Evolutionary conservation across 345 rosid species (phyloP), one percentile per base, ranked within the genome.

Genomic region (Orychophragmus violaceus): DNA sequence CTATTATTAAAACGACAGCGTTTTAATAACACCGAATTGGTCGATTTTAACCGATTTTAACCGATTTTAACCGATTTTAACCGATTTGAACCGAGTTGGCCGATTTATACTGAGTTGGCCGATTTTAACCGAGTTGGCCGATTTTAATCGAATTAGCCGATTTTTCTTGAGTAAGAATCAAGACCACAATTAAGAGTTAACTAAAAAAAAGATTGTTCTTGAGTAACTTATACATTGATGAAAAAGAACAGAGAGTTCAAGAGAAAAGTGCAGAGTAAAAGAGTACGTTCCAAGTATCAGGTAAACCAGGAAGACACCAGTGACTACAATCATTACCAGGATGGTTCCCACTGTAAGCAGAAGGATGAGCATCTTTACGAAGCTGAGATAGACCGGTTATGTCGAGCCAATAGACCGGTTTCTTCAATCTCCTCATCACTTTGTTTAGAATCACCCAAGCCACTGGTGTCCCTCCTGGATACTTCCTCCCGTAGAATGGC

Each of bases 241-340:
- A 36, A 19, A 25, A 64, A 3, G 1, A 25, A 19, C 9, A 10
- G 30, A 22, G 42, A 48, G 7, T 51, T 84, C 80, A 81, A 72
- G 79, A 64, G 36, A 86, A 79, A 42, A 78, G 77, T 60, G 83
- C 55, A 12, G 84, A 81, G 71, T 83, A 94, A 7, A 94, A 65
- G 59, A 90, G 88, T 16, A 75, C 0, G 66, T 87, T 94, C 99
- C 97, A 94, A 28, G 93, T 80, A 78, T 90, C 99, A 3, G 99
- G 99, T 79, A 94, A 73, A 5, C 99, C 99, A 29, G 97, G 97
- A 19, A 94, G 80, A 70, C 99, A 94, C 99, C 99, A 90, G 51
- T 93, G 98, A 82, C 87, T 84, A 58, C 98, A 93, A 13, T 93
- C 98, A 0, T 58, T 70, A 22, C 80, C 83, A 2, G 67, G 63